These are phyloP conservation scores for Paecilomyces dactylethromorphus DNA, from an alignment of 2,329 filamentous ascomycete species.

Conservation along the genomic window DNA sequence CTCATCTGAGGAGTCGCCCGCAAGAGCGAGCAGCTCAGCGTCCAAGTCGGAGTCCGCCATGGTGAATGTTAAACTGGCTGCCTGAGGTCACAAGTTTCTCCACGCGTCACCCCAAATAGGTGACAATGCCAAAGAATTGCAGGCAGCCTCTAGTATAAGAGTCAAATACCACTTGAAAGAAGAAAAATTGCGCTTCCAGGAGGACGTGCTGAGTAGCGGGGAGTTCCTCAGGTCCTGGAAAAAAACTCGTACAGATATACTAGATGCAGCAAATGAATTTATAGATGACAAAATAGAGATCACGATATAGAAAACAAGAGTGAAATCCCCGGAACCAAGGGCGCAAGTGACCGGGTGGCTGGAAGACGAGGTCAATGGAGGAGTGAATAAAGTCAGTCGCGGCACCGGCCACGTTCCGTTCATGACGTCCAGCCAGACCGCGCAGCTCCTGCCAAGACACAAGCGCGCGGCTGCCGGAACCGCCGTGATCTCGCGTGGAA, in stretches of 20 bases:
- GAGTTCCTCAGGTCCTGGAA: conserved; percentile 5
- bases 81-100: not conserved
- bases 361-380: conserved; percentile 1
- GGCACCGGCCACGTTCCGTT: conserved; percentile 9
- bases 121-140: not conserved
- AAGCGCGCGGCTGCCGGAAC: conserved; percentile 23
- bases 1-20: conserved; percentile 58
- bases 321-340: not conserved
- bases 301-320: not conserved
- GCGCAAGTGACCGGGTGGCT: not conserved
- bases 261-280: not conserved
- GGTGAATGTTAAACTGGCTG: conserved; percentile 19
- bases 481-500: not conserved
- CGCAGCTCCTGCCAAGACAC: conserved; percentile 20
- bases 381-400: conserved; percentile 9
- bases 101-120: not conserved
- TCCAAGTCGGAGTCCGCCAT: conserved; percentile 76
- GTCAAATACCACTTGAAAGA: not conserved
- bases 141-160: not conserved
- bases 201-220: not conserved
- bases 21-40: conserved; percentile 87
- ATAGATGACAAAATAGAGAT: conserved; percentile 1
- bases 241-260: conserved; percentile 1
- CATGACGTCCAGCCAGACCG: conserved; percentile 23
- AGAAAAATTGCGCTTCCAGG: not conserved